A percentile compares a stretch with the other conserved stretches of the same genome.
These are phyloP conservation scores for Coleophoma eucalyptorum DNA, from an alignment of 2,329 filamentous ascomycete species.

Conservation along the genomic window DNA sequence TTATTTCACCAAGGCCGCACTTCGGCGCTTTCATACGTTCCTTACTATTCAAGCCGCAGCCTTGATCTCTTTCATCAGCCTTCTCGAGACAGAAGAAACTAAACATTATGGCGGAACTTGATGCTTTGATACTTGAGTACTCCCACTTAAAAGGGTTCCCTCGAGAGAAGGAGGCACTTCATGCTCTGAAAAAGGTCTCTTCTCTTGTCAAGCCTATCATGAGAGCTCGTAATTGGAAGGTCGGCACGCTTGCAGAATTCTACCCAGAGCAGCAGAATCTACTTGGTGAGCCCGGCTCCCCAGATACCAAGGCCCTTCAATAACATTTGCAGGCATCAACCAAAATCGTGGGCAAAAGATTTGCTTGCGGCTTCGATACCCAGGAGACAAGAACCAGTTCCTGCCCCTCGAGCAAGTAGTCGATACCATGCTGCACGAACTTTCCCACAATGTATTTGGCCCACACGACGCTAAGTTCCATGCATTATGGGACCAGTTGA, in stretches of 20 bases:
- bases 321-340: slow-evolving; percentile 59
- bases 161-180: slow-evolving; percentile 45
- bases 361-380: slow-evolving; percentile 75
- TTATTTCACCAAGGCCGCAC: neutral
- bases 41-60: no score
- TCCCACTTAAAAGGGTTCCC: slow-evolving; percentile 46
- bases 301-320: neutral
- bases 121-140: slow-evolving; percentile 44
- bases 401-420: slow-evolving; percentile 74
- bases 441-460: slow-evolving; percentile 82
- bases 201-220: slow-evolving; percentile 94
- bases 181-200: slow-evolving; percentile 73
- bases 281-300: slow-evolving; percentile 47
- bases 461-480: slow-evolving; percentile 83
- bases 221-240: slow-evolving; percentile 78
- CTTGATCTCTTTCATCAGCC: neutral
- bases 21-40: neutral
- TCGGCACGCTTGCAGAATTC: slow-evolving; percentile 79
- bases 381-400: slow-evolving; percentile 72
- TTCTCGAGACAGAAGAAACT: neutral
- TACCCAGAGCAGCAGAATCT: slow-evolving; percentile 71
- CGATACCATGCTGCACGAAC: slow-evolving; percentile 92
- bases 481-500: slow-evolving; percentile 81
- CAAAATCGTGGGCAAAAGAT: slow-evolving; percentile 74
- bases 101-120: slow-evolving; percentile 25